phyloP scores from a whole-genome alignment of 2,329 filamentous ascomycete species.

The Epichloe uncinata region DNA sequence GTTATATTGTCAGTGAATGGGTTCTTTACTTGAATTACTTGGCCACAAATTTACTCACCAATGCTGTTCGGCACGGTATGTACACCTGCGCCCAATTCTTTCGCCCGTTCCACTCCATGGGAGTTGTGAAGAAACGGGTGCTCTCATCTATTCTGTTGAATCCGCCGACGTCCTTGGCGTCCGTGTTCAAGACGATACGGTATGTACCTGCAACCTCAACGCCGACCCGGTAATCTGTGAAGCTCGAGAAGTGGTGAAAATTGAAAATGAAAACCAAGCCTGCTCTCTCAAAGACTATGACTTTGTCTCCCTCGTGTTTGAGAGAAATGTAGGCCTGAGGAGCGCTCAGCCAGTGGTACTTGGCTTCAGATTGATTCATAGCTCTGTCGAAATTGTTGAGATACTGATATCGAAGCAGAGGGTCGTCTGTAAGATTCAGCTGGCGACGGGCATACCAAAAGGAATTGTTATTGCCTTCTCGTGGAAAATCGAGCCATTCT shows the following conservation, averaged over 20 bases:
- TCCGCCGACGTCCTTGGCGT: constrained; percentile 66
- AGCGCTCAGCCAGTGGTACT: constrained; percentile 81
- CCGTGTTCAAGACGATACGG: constrained; percentile 70
- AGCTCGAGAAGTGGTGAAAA: constrained; percentile 77
- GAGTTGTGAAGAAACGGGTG: constrained; percentile 87
- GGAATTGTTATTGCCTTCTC: constrained; percentile 81
- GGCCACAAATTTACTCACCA: constrained; percentile 42
- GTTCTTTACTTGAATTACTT: background rate
- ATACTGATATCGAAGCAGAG: constrained; percentile 73
- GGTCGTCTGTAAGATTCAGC: constrained; percentile 81
- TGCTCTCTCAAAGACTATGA: constrained; percentile 88
- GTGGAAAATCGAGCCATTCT: constrained; percentile 97
- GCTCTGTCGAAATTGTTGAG: constrained; percentile 86
- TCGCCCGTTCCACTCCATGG: constrained; percentile 78
- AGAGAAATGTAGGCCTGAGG: constrained; percentile 83
- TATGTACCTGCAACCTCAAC: constrained; percentile 79
- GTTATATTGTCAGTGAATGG: constrained; percentile 13
- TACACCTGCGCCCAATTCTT: constrained; percentile 91
- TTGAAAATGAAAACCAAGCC: constrained; percentile 93
- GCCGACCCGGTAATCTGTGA: constrained; percentile 83
- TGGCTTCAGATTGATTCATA: constrained; percentile 80
- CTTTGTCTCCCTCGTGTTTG: constrained; percentile 88
- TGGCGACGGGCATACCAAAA: constrained; percentile 92
- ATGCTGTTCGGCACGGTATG: constrained; percentile 66
- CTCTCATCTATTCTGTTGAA: constrained; percentile 61